Conservation (phyloP, 768 basidiomycete species). For the Rhodotorula diobovata region DNA sequence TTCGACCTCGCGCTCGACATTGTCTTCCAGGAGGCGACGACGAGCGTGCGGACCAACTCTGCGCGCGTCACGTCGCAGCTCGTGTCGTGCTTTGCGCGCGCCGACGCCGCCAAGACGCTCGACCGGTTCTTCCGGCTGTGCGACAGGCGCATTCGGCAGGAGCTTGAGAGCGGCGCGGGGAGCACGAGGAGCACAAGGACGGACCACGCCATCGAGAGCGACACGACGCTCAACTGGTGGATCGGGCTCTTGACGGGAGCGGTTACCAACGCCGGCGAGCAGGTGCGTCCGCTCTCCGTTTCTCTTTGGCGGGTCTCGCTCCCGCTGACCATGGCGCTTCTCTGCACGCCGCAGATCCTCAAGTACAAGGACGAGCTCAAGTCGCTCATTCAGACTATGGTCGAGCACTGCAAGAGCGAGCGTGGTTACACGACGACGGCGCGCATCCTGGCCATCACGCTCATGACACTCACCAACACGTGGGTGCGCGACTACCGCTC, state of each 20-base stretch:
- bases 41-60: constrained; percentile 84
- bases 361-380: constrained; percentile 62
- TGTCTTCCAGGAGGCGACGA: constrained; percentile 79
- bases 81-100: constrained; percentile 74
- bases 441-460: constrained; percentile 65
- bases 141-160: constrained; percentile 68
- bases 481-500: constrained; percentile 77
- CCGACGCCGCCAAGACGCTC: constrained; percentile 68
- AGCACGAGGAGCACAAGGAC: constrained; percentile 66
- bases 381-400: constrained; percentile 60
- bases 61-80: constrained; percentile 84
- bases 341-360: constrained; percentile 54
- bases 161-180: constrained; percentile 63
- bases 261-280: constrained; percentile 53
- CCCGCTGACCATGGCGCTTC: constrained; percentile 18
- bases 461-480: constrained; percentile 71
- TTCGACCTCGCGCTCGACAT: constrained; percentile 82
- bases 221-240: constrained; percentile 73
- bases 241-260: constrained; percentile 71
- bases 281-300: constrained; percentile 54
- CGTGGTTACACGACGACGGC: constrained; percentile 77
- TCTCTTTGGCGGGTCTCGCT: not conserved
- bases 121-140: constrained; percentile 76
- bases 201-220: constrained; percentile 55
- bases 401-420: constrained; percentile 69